Base-by-base conservation (phyloP, 2,329 filamentous ascomycete genomes). In the Colletotrichum graminicola region DNA sequence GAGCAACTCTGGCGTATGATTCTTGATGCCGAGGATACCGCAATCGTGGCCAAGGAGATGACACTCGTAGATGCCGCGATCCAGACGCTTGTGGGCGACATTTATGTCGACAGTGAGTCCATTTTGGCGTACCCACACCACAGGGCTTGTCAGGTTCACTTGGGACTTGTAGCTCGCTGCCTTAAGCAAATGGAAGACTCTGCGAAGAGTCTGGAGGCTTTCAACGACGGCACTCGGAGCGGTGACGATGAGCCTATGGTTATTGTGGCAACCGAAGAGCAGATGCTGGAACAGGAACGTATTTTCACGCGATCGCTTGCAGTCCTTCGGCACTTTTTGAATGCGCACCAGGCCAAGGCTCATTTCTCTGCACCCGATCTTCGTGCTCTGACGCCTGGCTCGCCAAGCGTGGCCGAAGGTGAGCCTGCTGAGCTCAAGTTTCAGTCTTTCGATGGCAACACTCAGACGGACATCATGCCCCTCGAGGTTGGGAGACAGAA, bases 1-100 rank as follows among this genome's bases (percentile, higher is more conserved):
- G 92, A 96, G 75, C 88, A 94, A 68, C 83, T 97, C n/a, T 97
- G 95, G 95, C 89, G 90, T 32, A 89, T 97, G 75, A 90, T 95
- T 43, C 83, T 97, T 64, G 91, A 88, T 21, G 90, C 93, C 1
- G 89, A 90, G 6, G 84, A 88, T 47, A 83, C 87, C 47, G 88
- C 86, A 0, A 90, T 97, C 59, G 49, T 55, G 21, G 61, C 49
- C 51, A 63, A 63, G 18, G 61, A 55, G 16, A 41, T 21, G 36
- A 93, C 93, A 74, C 61, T 74, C 29, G 67, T 73, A 45, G 86
- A 87, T 26, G 82, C 86, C 63, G 92, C 93, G 1, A 94, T 92
- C 39, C 86, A 85, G 62, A 90, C 90, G 29, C 88, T 97, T 4
- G 93, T 94, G 32, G 81, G 83, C 55, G 87, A 91, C 32, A 85